Conservation (phyloP, 1,139 yeast species). For the Kodamaea anthophila region DNA sequence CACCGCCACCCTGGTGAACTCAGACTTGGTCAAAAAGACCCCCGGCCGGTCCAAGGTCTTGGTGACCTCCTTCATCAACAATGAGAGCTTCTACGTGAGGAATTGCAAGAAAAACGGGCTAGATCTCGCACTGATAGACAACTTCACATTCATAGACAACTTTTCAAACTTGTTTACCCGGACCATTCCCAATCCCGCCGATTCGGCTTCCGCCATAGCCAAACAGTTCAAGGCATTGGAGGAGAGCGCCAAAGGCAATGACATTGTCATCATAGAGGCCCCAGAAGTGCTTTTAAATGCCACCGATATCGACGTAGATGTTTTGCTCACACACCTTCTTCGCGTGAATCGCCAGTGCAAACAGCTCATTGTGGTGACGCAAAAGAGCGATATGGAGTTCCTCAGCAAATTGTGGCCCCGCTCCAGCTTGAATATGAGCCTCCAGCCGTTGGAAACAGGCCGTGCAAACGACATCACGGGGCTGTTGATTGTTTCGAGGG, state of each 20-base stretch:
- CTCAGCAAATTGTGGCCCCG: slow-evolving; percentile 45
- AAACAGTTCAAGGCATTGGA: slow-evolving; percentile 17
- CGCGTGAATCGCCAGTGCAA: slow-evolving; percentile 29
- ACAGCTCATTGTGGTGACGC: slow-evolving; percentile 28
- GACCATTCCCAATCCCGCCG: slow-evolving; percentile 18
- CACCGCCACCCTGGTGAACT: slow-evolving; percentile 32
- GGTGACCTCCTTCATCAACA: slow-evolving; percentile 39
- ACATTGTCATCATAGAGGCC: slow-evolving; percentile 36
- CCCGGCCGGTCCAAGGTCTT: slow-evolving; percentile 26
- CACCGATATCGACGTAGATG: slow-evolving; percentile 27
- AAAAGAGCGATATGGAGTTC: slow-evolving; percentile 39
- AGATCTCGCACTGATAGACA: slow-evolving; percentile 21
- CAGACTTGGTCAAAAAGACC: slow-evolving; percentile 22
- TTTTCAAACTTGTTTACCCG: slow-evolving; percentile 36
- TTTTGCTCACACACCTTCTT: slow-evolving; percentile 29
- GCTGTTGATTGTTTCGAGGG: slow-evolving; percentile 50
- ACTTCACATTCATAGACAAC: slow-evolving; percentile 41
- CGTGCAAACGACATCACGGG: slow-evolving; percentile 84
- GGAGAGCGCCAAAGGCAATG: slow-evolving; percentile 1
- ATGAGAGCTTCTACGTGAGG: slow-evolving; percentile 29
- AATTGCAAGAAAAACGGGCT: slow-evolving; percentile 42
- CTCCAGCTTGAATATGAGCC: slow-evolving; percentile 43
- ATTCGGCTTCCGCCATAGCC: slow-evolving; percentile 12
- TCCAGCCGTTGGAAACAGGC: slow-evolving; percentile 71
- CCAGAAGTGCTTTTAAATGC: slow-evolving; percentile 47